Evolutionary conservation across 257 asterid species (phyloP), one percentile per base, ranked within the genome.

Genomic region (Nicotiana undulata): DNA sequence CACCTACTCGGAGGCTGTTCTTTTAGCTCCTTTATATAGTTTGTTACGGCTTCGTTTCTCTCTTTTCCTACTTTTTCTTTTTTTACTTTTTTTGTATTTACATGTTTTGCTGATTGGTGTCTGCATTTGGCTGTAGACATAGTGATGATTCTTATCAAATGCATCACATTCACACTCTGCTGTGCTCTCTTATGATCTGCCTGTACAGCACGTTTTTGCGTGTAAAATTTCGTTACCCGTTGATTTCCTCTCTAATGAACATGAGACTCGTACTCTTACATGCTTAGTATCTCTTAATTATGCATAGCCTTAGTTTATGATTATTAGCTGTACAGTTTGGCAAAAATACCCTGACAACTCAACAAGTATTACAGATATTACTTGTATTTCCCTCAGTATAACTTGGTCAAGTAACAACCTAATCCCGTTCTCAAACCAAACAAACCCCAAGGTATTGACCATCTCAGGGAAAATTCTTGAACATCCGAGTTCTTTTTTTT

Each of bases 1-100:
- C 86, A 1, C 63, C 88, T 58, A n/a, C 68, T 79, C 84, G 91
- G 70, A 88, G 82, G 87, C 89, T 91, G 74, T 80, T 88, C 79
- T 88, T 83, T 55, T 91, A 90, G 89, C 22, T 26, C 46, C 9
- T 76, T 75, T 63, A 26, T 55, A 44, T 70, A 44, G 58, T 49
- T 67, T 34, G 37, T 58, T 24, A 72, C 78, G 9, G 68, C 68
- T 59, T 77, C 68, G 24, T 15, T 72, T 13, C 9, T 58, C 68
- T 63, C 9, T 58, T 32, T 20, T 46, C 17, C 72, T 74, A 53
- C 16, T 2, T 12, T 59, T 44, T 82, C 58, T 52, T 63, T 46
- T 52, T 56, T 40, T 76, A 63, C 66, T 37, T 51, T 7, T 74
- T 76, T 80, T 61, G 61, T 37, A 32, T 37, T 46, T 63, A 40